phyloP scores from a whole-genome alignment of 176 grass and related monocot genomes.

The Chloris gayana region DNA sequence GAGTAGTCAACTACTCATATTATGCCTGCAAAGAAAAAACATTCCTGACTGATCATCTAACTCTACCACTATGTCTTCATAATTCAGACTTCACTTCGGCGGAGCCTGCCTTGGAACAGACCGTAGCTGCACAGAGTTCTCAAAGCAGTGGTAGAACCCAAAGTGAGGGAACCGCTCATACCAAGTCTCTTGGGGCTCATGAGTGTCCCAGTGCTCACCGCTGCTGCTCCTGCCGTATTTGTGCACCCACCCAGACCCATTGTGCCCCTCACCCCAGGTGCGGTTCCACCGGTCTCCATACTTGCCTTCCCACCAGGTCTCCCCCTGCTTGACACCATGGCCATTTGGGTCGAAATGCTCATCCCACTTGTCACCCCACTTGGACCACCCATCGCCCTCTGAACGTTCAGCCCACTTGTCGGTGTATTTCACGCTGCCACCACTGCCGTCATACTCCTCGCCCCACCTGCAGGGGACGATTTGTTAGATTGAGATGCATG shows the following conservation, averaged over 20 bases:
- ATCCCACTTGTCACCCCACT: slow-evolving; percentile 98
- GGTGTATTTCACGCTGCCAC: slow-evolving; percentile 80
- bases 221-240: slow-evolving; percentile 93
- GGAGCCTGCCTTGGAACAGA: slow-evolving; percentile 46
- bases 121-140: slow-evolving; percentile 82
- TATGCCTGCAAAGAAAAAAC: slow-evolving; percentile 25
- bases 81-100: neutral
- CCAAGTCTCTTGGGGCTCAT: slow-evolving; percentile 77
- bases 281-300: slow-evolving; percentile 86
- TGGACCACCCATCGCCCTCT: slow-evolving; percentile 73
- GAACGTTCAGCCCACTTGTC: slow-evolving; percentile 92
- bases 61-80: slow-evolving; percentile 1
- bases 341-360: slow-evolving; percentile 63
- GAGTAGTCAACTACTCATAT: slow-evolving; percentile 26
- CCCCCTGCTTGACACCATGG: slow-evolving; percentile 76
- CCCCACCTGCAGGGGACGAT: slow-evolving; percentile 67
- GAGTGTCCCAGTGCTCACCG: slow-evolving; percentile 94
- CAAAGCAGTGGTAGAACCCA: slow-evolving; percentile 82
- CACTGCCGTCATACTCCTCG: slow-evolving; percentile 78
- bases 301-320: slow-evolving; percentile 92
- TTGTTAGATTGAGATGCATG: neutral
- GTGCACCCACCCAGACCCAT: slow-evolving; percentile 80
- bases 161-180: slow-evolving; percentile 84
- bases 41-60: slow-evolving; percentile 18
- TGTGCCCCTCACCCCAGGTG: slow-evolving; percentile 94